phyloP scores from a whole-genome alignment of 805 yeast species.

The Nakazawaea populi region DNA sequence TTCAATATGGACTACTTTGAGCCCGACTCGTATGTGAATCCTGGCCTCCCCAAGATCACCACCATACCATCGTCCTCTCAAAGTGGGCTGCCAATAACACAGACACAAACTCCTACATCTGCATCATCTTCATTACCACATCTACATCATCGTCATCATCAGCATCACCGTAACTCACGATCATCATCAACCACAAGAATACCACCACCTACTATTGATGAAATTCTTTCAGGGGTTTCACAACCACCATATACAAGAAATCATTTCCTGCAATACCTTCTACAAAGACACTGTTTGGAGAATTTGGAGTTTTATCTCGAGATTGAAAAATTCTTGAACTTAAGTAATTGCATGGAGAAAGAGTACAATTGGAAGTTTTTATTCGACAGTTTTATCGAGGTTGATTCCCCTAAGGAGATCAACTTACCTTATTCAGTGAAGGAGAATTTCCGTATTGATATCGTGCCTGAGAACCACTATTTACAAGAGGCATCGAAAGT shows the following conservation, averaged over 20 bases:
- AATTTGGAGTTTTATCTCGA: conserved; percentile 27
- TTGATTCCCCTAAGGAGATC: conserved; percentile 22
- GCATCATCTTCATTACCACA: background rate
- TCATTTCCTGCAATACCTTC: conserved; percentile 22
- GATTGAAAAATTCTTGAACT: conserved; percentile 16
- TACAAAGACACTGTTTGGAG: conserved; percentile 27
- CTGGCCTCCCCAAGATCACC: conserved; percentile 10
- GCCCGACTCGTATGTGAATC: conserved; percentile 1
- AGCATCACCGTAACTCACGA: background rate
- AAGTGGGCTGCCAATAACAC: background rate
- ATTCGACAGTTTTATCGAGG: conserved; percentile 20
- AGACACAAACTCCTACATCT: conserved; percentile 4
- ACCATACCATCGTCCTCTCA: background rate
- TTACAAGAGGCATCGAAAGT: conserved; percentile 17
- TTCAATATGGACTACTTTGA: conserved; percentile 3
- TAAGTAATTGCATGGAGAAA: background rate
- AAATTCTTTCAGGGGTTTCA: conserved; percentile 21
- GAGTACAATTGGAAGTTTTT: conserved; percentile 21
- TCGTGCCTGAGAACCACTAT: conserved; percentile 16
- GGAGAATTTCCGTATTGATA: conserved; percentile 9
- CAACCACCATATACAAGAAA: conserved; percentile 18
- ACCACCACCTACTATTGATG: conserved; percentile 21
- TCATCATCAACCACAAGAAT: background rate
- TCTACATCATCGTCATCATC: background rate
- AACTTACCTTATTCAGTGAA: conserved; percentile 25